Base-by-base conservation (phyloP, 1,284 basidiomycete species). In the Kalmanozyma brasiliensis region DNA sequence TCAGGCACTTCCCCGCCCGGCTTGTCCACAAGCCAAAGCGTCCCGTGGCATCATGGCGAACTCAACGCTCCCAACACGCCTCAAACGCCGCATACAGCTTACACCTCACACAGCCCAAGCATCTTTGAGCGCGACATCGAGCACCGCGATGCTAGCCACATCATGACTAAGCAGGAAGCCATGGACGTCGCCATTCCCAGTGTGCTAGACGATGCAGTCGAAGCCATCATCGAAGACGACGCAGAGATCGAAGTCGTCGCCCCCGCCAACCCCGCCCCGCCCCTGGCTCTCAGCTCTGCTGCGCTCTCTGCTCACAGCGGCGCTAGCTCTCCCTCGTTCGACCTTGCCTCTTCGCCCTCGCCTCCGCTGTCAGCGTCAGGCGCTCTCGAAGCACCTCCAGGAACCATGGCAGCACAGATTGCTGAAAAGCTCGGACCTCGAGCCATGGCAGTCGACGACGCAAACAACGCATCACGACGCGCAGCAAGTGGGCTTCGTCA, bases 121-220 rank as follows among this genome's bases (percentile, higher is more conserved):
- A 81, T 81, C 47, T 81, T 81, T 59, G 79, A 81, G 56, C 62
- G 79, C 19, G 75, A 77, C 34, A 80, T 80, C 29, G 78, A 81
- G 57, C 73, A 77, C 36, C 63, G 71, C 17, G 73, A 78, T 46
- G 77, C 75, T 4, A 55, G 49, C 24, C 79, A 77, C 52, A 52
- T 73, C 35, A 61, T 74, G 51, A 76, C 66, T 52, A 73, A 75
- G 45, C 62, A 73, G 34, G 77, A 80, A 43, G 79, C 78, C 22
- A 72, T 79, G 46, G 79, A 81, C 33, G 69, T 77, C 3, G 77
- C 78, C 32, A 78, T 80, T 22, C 78, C 79, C 5, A 63, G 62
- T 20, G 79, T 80, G 13, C 66, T 81, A 8, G 77, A 80, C 48
- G 78, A 79, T 40, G 79, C 79, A 9, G 78, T 77, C 19, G 77